Conservation (phyloP, 75 land plant species). For the Chamaecyparis obtusa region DNA sequence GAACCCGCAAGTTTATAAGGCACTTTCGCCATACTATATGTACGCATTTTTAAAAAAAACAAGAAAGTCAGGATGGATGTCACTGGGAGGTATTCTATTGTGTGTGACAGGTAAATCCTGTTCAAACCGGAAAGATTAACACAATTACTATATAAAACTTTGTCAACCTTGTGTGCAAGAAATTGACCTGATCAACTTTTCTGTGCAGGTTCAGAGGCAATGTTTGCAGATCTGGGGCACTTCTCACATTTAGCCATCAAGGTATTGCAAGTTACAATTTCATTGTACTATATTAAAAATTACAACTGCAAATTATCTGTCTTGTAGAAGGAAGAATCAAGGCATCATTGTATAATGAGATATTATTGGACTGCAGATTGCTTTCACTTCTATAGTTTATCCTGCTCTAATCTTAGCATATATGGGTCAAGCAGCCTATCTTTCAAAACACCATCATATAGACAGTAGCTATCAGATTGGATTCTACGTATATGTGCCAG, state of each 20-base stretch:
- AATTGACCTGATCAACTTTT: background rate
- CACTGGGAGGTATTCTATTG: slow-evolving; percentile 81
- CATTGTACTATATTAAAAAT: background rate
- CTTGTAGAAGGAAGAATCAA: background rate
- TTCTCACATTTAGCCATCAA: slow-evolving; percentile 79
- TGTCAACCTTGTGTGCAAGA: background rate
- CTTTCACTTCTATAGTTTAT: slow-evolving; percentile 52
- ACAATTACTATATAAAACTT: background rate
- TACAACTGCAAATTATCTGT: background rate
- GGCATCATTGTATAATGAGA: background rate
- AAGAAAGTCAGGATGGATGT: slow-evolving; percentile 64
- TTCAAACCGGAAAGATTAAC: background rate
- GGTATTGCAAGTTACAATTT: slow-evolving; percentile 28
- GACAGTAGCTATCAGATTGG: slow-evolving; percentile 24
- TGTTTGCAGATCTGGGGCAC: slow-evolving; percentile 99
- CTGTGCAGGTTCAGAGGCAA: slow-evolving; percentile 76
- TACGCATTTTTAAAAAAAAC: slow-evolving; percentile 67
- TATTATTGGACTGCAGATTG: slow-evolving; percentile 28
- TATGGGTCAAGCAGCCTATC: slow-evolving; percentile 67
- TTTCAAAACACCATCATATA: slow-evolving; percentile 37
- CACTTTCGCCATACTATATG: slow-evolving; percentile 84
- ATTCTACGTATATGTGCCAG: slow-evolving; percentile 57
- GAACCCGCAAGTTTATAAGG: slow-evolving; percentile 58
- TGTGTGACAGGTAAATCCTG: slow-evolving; percentile 72
- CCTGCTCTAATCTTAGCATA: slow-evolving; percentile 53